Base-by-base conservation (phyloP, 2,329 filamentous ascomycete species). In the Ascochyta rabiei region DNA sequence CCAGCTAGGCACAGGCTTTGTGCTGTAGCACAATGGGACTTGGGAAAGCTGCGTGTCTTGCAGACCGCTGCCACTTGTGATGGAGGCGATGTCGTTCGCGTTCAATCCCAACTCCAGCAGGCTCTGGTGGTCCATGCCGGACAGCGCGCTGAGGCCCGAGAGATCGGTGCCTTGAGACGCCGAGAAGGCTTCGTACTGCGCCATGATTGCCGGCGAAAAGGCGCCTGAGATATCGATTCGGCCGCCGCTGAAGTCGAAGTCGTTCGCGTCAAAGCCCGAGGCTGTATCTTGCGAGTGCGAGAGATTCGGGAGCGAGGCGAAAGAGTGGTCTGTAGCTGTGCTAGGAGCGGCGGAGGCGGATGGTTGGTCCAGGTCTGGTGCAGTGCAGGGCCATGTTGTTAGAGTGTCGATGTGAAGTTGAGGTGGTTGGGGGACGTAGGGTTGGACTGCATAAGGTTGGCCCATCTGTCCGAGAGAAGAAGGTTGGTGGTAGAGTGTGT, bases 231-330 rank as follows among this genome's bases (percentile, higher is more conserved):
- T 71, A 48, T 72, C 70, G 50, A 79, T 76, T 34, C 75, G 73
- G 12, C 75, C 74, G 44, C 67, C 71, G 18, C 60, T 64, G 65
- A 79, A 78, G 58, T 79, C 75, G 57, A 77, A 75, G 12, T 68
- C 66, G 49, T 76, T 76, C 18, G 70, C 61, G 24, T 71, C 57
- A 19, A 54, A 64, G 6, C 62, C 53, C 6, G 53, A 49, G 4
- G 54, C 38, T 2, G 60, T 54, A 41, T 64, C 69, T 37, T 68
- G 64, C 13, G 49, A 57, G n/a, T 69, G 62, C 1, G 62, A 50
- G 2, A 68, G 53, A 30, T 58, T 60, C 1, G 66, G 57, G 2
- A 70, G 57, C 6, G 63, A 64, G 24, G 65, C 62, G 15, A 68
- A 67, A 1, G 67, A 69, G 47, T 64, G 68, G 41, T 72, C 70